Evolutionary conservation across 208 protist species (phyloP).

Genomic region (Phytomonas sp.): DNA sequence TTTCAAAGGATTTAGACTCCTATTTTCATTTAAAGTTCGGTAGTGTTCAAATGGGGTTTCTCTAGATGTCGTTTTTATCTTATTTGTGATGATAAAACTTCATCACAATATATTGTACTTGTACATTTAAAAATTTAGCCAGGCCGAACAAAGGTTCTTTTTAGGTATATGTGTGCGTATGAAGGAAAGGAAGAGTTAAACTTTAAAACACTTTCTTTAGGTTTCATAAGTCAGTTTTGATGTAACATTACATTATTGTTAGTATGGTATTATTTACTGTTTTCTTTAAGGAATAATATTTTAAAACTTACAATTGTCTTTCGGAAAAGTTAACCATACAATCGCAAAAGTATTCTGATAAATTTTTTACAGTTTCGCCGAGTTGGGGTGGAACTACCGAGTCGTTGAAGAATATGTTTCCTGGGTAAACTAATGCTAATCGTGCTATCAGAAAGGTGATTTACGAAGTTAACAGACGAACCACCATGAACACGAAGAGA

Average conservation of each 20-base stretch:
- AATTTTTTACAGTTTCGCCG: neutral
- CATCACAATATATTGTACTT: neutral
- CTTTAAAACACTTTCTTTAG: neutral
- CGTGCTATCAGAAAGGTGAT: neutral
- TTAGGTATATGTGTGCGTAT: neutral
- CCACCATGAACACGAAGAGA: neutral
- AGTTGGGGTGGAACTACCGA: neutral
- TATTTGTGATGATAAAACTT: neutral
- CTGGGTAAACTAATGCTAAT: neutral
- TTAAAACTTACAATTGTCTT: neutral
- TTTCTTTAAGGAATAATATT: neutral
- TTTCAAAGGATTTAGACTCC: neutral
- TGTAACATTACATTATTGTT: neutral
- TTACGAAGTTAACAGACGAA: neutral
- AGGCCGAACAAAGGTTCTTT: neutral
- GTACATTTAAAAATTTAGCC: neutral
- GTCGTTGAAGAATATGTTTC: neutral
- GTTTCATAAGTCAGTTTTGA: neutral
- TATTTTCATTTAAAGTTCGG: neutral
- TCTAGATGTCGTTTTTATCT: neutral
- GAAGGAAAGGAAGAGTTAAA: neutral
- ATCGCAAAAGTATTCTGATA: neutral
- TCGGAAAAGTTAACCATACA: neutral
- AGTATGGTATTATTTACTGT: neutral
- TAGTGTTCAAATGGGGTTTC: conserved; percentile 1